phyloP scores from a whole-genome alignment of 169 alveolate species.

The Prorocentrum cordatum region DNA sequence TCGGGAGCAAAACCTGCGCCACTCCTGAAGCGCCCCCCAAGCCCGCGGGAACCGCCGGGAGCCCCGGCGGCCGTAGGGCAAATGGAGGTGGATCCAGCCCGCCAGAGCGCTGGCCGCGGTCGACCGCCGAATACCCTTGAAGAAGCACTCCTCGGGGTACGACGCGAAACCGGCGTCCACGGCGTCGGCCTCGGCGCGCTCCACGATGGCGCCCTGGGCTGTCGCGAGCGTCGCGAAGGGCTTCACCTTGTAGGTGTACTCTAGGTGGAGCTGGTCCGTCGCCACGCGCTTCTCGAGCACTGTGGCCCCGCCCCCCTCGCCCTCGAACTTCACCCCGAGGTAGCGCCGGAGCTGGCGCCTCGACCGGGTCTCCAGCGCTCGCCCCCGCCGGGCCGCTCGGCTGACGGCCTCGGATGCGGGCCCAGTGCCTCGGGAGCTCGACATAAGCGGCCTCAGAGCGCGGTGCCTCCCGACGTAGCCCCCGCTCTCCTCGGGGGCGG shows the following conservation, averaged over 20 bases:
- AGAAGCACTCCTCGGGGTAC: neutral
- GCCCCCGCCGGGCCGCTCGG: no score
- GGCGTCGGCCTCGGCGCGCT: neutral
- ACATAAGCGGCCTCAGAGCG: no score
- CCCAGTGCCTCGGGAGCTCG: no score
- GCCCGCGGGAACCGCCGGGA: neutral
- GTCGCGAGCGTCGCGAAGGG: neutral
- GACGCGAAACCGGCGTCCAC: neutral
- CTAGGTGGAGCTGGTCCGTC: no score
- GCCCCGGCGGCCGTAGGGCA: neutral
- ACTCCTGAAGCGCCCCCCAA: slow-evolving; percentile 11
- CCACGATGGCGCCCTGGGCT: neutral
- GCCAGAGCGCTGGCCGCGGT: neutral
- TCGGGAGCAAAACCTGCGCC: neutral
- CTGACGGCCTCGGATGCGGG: no score
- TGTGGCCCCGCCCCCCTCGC: no score
- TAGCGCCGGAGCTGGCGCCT: no score
- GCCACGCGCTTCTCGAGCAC: no score
- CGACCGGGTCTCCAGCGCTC: no score
- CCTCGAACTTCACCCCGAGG: no score
- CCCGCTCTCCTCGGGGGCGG: no score
- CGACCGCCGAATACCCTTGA: neutral
- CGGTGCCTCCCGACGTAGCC: no score
- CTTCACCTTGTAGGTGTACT: neutral
- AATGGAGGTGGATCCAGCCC: neutral